Evolutionary conservation across 2,329 filamentous ascomycete genomes (phyloP), one percentile per base, ranked within the genome.

Genomic region (Pseudocercospora fuligena): DNA sequence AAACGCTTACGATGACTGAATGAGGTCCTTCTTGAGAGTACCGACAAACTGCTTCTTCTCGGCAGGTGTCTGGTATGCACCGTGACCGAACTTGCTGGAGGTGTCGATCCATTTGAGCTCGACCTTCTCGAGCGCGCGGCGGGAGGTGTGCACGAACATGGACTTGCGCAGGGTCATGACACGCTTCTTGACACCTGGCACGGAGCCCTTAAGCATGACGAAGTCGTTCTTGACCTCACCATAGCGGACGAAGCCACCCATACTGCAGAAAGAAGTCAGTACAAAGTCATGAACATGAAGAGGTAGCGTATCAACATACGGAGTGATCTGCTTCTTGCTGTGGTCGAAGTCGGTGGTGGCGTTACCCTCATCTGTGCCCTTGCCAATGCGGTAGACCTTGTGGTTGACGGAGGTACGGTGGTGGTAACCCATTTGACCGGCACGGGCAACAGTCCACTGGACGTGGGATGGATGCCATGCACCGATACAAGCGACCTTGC

Each of bases 51-150:
- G 90, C 87, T 92, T 92, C 93, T 99, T 99, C 92, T 99, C 95
- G 81, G 92, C 91, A 75, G 91, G 87, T 73, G 95, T 99, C 89
- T 99, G 95, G 93, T 97, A 99, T 80, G 93, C 94, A 90, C 95
- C 95, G 88, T 99, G 95, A 85, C 95, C 95, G 85, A 99, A 99
- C 89, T 99, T 97, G 87, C 94, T 97, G 71, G 94, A 97, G 78
- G 95, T 99, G 81, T 99, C 95, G 91, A 99, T 99, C 95, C 95
- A 99, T 87, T 99, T 99, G 87, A 99, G 92, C 81, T 94, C 92
- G 83, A 98, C 92, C 92, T 99, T 98, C 91, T 99, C 95, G 80
- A 97, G 88, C 65, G 95, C 92, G 83, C 91, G 93, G 82, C 95
- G 89, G 81, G 92, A 97, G 78, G 94, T 98, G 89, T 99, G 95